Conservation (phyloP, 2,329 filamentous ascomycete species). For the Beauveria bassiana region DNA sequence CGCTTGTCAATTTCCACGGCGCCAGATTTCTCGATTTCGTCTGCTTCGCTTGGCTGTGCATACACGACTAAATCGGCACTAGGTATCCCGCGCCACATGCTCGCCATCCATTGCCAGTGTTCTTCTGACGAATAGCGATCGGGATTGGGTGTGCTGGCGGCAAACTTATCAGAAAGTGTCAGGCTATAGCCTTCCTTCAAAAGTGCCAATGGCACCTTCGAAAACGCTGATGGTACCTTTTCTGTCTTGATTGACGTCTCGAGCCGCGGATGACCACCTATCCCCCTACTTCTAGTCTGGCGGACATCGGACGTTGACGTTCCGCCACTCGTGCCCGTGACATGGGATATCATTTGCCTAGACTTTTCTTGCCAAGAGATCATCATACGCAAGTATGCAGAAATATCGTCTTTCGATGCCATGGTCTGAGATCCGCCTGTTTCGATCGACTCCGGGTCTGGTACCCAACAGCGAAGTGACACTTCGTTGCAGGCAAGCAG, state of each 20-base stretch:
- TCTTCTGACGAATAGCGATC: slow-evolving; percentile 77
- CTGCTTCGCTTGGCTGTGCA: slow-evolving; percentile 36
- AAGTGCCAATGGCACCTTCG: slow-evolving; percentile 59
- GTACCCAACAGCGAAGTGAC: slow-evolving; percentile 36
- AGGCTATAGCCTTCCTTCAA: slow-evolving; percentile 74
- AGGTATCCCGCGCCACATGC: slow-evolving; percentile 79
- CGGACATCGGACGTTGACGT: background rate
- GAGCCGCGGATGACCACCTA: slow-evolving; percentile 10
- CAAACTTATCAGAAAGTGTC: slow-evolving; percentile 67
- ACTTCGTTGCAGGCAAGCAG: slow-evolving; percentile 39
- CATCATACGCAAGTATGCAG: slow-evolving; percentile 60
- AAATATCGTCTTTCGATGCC: slow-evolving; percentile 34
- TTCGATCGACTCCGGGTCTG: slow-evolving; percentile 20
- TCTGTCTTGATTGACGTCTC: slow-evolving; percentile 9
- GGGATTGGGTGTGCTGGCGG: slow-evolving; percentile 62
- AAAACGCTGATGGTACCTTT: background rate
- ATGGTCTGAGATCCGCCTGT: slow-evolving; percentile 15
- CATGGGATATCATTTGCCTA: slow-evolving; percentile 54
- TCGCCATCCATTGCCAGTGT: slow-evolving; percentile 97
- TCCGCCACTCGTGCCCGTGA: slow-evolving; percentile 26
- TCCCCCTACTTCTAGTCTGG: slow-evolving; percentile 7
- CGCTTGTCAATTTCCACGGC: slow-evolving; percentile 50
- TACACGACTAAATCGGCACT: slow-evolving; percentile 75
- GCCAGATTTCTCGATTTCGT: slow-evolving; percentile 29
- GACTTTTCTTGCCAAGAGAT: slow-evolving; percentile 70